Evolutionary conservation across 805 yeast species (phyloP), one percentile per base, ranked within the genome.

Genomic region (Priceomyces haplophilus): DNA sequence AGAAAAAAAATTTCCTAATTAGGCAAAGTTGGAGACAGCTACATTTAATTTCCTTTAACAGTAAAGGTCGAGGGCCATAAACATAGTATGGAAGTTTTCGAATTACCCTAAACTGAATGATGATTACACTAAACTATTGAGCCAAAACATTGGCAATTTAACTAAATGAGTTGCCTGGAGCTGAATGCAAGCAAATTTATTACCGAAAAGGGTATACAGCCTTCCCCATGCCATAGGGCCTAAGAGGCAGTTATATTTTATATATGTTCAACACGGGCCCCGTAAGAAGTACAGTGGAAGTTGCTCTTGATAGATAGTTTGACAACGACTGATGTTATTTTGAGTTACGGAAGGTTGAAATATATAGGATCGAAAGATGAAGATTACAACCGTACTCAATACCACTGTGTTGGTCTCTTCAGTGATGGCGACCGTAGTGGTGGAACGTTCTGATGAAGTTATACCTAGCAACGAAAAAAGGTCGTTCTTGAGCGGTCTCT

Each of bases 321-420:
- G 21, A 19, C 18, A 38, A 29, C 41, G 34, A 37, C 44, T 32
- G 34, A 41, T 44, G 42, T 23, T 30, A 50, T 37, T 40, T 42
- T 38, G 33, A 35, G 39, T 32, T 23, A 34, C 29, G 32, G 24
- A 19, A 25, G 21, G 21, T 30, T 35, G 34, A 13, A 15, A 43
- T 21, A 21, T 12, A 27, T 23, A 37, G 12, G 12, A 33, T 21
- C 19, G 33, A 33, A 49, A 25, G 24, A 60, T 60, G 65, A 60
- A 52, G 50, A 43, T 59, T 46, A 44, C 51, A 17, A 46, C 58
- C 44, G 56, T 57, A 41, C 49, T 54, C 40, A 53, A 48, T 18
- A 36, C 39, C 46, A 52, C 54, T 40, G 47, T 58, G 35, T 53
- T 61, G 54, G 48, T 52, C 34, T 51, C 56, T 31, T 43, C 61